A percentile compares a stretch with the other conserved stretches of the same genome.
Conservation (phyloP, 768 basidiomycete species). For the Filobasidium wieringae region DNA sequence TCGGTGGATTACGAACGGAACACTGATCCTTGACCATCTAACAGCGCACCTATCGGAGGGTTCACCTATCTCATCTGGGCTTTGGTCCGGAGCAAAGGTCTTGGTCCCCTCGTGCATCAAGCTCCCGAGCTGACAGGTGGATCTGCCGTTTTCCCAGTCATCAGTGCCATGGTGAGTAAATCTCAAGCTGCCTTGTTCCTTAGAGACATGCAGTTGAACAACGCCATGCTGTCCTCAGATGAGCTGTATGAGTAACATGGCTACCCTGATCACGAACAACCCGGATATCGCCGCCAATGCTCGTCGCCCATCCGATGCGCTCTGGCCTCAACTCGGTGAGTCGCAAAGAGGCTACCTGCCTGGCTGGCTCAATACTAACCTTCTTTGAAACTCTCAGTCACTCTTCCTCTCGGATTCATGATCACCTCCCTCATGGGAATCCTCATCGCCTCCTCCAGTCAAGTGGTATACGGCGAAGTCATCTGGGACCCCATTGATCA, state of each 20-base stretch:
- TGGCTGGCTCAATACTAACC: constrained; percentile 38
- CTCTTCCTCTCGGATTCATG: constrained; percentile 61
- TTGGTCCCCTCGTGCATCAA: constrained; percentile 61
- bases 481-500: constrained; percentile 71
- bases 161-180: constrained; percentile 45
- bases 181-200: no score
- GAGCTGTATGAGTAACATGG: constrained; percentile 66
- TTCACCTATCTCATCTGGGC: constrained; percentile 50
- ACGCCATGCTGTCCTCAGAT: constrained; percentile 16
- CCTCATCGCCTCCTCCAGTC: constrained; percentile 65
- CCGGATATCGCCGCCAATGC: constrained; percentile 26
- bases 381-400: constrained; percentile 40
- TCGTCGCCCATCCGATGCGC: constrained; percentile 14
- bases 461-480: constrained; percentile 61
- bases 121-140: constrained; percentile 55
- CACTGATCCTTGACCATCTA: constrained; percentile 47
- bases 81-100: constrained; percentile 62
- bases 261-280: constrained; percentile 49
- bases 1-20: not conserved
- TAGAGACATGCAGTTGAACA: constrained; percentile 26
- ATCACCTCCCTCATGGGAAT: constrained; percentile 69
- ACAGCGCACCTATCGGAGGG: constrained; percentile 42
- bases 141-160: constrained; percentile 63
- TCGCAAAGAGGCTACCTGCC: constrained; percentile 10
- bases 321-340: constrained; percentile 23